These are phyloP conservation scores for Rhynchospora breviuscula DNA, from an alignment of 176 grass and related monocot species.

Conservation along the genomic window DNA sequence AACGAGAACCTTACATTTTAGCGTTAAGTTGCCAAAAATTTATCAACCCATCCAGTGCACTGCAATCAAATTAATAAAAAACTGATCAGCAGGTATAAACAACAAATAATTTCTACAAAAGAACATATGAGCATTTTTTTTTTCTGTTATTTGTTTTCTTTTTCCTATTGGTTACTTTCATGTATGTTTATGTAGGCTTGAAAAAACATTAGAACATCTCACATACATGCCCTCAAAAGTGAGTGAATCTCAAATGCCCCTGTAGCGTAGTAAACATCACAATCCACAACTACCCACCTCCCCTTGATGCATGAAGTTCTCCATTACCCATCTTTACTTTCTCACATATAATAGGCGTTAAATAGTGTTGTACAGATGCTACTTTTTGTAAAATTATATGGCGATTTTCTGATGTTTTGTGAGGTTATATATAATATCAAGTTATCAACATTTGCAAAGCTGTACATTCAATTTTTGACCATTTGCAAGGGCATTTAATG, in stretches of 20 bases:
- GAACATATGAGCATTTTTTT: neutral
- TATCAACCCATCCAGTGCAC: constrained; percentile 76
- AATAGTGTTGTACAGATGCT: neutral
- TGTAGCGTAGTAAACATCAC: neutral
- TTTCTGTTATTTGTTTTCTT: neutral
- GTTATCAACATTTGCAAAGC: neutral
- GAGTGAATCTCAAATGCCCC: neutral
- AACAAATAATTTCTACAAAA: neutral
- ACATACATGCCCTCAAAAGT: neutral
- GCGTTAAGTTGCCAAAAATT: constrained; percentile 79
- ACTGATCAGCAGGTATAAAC: neutral
- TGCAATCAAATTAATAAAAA: constrained; percentile 37
- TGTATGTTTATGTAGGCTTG: neutral
- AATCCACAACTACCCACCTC: neutral
- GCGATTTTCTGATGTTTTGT: neutral
- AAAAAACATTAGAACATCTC: neutral
- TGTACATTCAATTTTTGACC: neutral
- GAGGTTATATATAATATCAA: neutral
- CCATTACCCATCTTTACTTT: neutral
- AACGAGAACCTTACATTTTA: constrained; percentile 50
- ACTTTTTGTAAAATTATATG: neutral
- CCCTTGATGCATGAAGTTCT: neutral
- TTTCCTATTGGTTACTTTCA: too few species aligned
- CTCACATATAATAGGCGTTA: neutral
- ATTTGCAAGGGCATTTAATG: neutral